These are phyloP conservation scores for Maudiozyma barnettii DNA, from an alignment of 805 yeast species.

Conservation along the genomic window DNA sequence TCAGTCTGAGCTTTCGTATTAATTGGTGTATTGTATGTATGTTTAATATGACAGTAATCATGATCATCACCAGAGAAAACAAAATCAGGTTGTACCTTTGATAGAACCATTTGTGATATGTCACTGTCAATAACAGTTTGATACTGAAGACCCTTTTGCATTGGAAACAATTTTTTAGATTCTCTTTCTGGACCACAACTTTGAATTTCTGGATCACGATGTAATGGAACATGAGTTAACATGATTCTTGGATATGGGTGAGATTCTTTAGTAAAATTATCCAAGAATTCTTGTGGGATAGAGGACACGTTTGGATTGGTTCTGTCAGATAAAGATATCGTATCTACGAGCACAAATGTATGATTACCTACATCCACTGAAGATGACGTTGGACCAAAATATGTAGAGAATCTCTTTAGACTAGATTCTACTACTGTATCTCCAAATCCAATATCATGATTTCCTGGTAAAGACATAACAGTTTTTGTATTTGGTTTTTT, in stretches of 20 bases:
- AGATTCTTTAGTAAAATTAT: constrained; percentile 24
- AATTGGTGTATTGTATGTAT: constrained; percentile 27
- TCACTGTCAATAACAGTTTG: constrained; percentile 74
- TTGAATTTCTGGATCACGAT: constrained; percentile 51
- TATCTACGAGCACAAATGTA: constrained; percentile 66
- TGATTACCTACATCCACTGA: constrained; percentile 53
- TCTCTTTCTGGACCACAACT: constrained; percentile 75
- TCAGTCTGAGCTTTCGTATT: constrained; percentile 33
- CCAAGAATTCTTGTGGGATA: constrained; percentile 45
- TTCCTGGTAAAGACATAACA: constrained; percentile 63
- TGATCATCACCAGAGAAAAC: constrained; percentile 94
- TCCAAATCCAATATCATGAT: constrained; percentile 95
- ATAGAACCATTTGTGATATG: constrained; percentile 49
- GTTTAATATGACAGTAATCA: constrained; percentile 79
- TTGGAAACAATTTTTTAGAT: constrained; percentile 52
- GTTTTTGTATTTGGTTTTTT: constrained; percentile 37
- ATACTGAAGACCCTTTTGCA: constrained; percentile 70
- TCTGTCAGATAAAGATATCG: constrained; percentile 68
- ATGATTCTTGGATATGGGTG: constrained; percentile 50
- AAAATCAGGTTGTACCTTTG: constrained; percentile 51
- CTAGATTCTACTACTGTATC: constrained; percentile 51
- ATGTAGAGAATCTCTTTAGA: constrained; percentile 52
- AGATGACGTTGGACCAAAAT: constrained; percentile 63
- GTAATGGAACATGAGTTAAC: constrained; percentile 82
- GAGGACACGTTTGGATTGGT: constrained; percentile 35